Conservation (phyloP, 352 stramenopile genomes). For the Phytophthora melonis region DNA sequence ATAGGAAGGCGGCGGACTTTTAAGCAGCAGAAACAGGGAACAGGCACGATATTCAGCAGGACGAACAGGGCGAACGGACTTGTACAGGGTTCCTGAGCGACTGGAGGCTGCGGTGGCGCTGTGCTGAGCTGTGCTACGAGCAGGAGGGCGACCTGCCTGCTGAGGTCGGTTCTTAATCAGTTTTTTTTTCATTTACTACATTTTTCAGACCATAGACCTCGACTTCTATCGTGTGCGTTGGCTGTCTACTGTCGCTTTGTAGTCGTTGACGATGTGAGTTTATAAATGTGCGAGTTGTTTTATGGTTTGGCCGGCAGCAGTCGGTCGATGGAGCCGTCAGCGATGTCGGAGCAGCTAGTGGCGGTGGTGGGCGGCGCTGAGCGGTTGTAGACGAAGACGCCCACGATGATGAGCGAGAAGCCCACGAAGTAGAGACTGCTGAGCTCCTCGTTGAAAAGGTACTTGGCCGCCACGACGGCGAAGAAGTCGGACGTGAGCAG, state of each 20-base stretch:
- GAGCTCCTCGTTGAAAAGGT: slow-evolving; percentile 86
- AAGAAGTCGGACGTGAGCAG: slow-evolving; percentile 97
- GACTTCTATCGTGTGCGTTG: slow-evolving; percentile 12
- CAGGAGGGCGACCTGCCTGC: background rate
- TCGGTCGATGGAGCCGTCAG: slow-evolving; percentile 30
- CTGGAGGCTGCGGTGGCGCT: too few species aligned
- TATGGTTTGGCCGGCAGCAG: slow-evolving; percentile 23
- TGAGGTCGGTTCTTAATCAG: slow-evolving; percentile 28
- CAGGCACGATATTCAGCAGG: slow-evolving; percentile 2
- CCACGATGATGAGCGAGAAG: slow-evolving; percentile 80
- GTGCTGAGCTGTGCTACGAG: too few species aligned
- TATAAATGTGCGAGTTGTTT: background rate
- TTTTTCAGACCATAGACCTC: slow-evolving; percentile 38
- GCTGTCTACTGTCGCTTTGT: slow-evolving; percentile 1
- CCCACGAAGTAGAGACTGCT: slow-evolving; percentile 90
- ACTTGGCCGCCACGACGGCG: slow-evolving; percentile 91
- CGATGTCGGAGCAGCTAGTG: slow-evolving; percentile 37
- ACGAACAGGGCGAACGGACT: background rate
- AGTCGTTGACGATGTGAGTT: background rate
- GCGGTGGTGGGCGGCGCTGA: slow-evolving; percentile 50
- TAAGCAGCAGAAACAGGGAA: background rate
- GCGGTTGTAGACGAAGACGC: slow-evolving; percentile 81
- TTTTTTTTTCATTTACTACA: slow-evolving; percentile 47
- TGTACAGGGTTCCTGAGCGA: background rate
- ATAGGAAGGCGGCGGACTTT: background rate